phyloP scores from a whole-genome alignment of 2,329 filamentous ascomycete genomes.

The Trichoderma hamatum region DNA sequence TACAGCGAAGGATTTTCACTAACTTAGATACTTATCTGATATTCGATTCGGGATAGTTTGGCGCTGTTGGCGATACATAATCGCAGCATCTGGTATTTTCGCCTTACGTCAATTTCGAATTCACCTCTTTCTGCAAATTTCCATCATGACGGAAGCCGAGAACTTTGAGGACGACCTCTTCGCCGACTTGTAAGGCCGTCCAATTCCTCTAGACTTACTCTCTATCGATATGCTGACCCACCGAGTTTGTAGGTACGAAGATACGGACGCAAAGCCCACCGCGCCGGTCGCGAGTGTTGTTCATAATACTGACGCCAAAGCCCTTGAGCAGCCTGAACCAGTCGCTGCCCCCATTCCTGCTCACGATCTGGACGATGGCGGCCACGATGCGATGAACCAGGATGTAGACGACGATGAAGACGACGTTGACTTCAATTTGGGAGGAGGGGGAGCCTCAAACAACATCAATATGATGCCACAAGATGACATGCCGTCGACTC shows the following conservation, averaged over 20 bases:
- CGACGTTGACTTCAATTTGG: constrained; percentile 62
- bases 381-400: constrained; percentile 50
- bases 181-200: constrained; percentile 76
- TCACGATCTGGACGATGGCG: constrained; percentile 33
- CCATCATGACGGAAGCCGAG: constrained; percentile 74
- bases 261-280: constrained; percentile 55
- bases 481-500: constrained; percentile 39
- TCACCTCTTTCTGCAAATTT: background rate
- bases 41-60: background rate
- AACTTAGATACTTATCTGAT: background rate
- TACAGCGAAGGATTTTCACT: background rate
- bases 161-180: constrained; percentile 94
- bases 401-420: constrained; percentile 56
- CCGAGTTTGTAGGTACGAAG: constrained; percentile 60
- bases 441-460: constrained; percentile 41
- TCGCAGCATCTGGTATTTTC: constrained; percentile 14
- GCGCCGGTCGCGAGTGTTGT: constrained; percentile 12
- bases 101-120: background rate
- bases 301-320: constrained; percentile 3
- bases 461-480: constrained; percentile 32
- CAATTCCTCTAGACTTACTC: background rate
- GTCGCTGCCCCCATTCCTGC: constrained; percentile 28
- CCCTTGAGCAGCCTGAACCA: constrained; percentile 16
- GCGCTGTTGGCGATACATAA: background rate
- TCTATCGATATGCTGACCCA: background rate